A percentile compares a stretch with the other conserved stretches of the same genome.
Conservation (phyloP, 495 filamentous ascomycete genomes). For the Elasticomyces elasticus region DNA sequence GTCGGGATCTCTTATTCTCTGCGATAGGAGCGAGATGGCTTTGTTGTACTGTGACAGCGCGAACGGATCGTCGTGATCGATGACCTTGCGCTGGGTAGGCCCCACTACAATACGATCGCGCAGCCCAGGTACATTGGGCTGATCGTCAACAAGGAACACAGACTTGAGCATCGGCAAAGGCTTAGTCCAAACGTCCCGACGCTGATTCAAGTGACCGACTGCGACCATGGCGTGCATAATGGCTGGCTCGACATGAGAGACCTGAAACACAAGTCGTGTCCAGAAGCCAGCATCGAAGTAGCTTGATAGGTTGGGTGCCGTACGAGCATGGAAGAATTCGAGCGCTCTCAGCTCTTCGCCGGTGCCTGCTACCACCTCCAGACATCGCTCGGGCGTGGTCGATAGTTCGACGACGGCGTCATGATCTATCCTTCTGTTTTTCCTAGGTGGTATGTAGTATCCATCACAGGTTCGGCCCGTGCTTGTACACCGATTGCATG, state of each 20-base stretch:
- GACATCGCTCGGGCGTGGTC: slow-evolving; percentile 1
- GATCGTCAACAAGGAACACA: slow-evolving; percentile 1
- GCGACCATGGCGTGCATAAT: slow-evolving; percentile 16
- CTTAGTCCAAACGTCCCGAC: background rate
- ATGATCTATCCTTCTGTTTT: background rate
- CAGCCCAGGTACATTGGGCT: background rate
- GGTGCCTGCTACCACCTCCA: background rate
- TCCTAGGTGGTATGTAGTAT: slow-evolving; percentile 14
- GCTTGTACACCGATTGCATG: slow-evolving; percentile 17
- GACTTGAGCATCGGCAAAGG: background rate
- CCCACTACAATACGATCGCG: background rate
- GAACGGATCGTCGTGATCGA: slow-evolving; percentile 9
- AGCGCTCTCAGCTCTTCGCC: slow-evolving; percentile 11
- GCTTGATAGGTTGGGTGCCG: slow-evolving; percentile 7
- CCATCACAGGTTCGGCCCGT: slow-evolving; percentile 22
- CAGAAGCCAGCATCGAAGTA: slow-evolving; percentile 23
- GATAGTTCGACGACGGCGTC: background rate
- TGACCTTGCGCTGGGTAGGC: background rate
- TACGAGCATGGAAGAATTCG: slow-evolving; percentile 18
- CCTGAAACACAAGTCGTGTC: slow-evolving; percentile 14
- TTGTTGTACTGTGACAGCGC: slow-evolving; percentile 16
- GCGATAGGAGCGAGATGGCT: slow-evolving; percentile 10
- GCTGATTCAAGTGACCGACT: slow-evolving; percentile 11
- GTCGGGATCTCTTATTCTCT: background rate
- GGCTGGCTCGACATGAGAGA: slow-evolving; percentile 9